phyloP scores from a whole-genome alignment of 202 grass and related monocot species.

The Bolboschoenoplectus hybrid region DNA sequence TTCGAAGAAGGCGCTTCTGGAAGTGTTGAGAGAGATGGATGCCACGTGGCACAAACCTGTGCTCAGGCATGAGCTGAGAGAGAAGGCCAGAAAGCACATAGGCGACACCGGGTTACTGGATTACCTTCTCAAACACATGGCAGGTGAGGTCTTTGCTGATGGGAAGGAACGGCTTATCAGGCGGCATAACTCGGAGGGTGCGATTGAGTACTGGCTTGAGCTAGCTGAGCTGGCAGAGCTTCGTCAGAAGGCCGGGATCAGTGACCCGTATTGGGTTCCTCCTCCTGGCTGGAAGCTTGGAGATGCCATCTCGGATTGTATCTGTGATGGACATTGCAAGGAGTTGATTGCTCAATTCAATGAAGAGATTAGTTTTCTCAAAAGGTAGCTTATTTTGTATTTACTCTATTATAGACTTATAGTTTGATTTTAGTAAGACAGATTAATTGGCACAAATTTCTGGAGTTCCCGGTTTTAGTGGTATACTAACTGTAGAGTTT shows the following conservation, averaged over 20 bases:
- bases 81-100: slow-evolving; percentile 53
- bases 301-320: slow-evolving; percentile 46
- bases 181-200: slow-evolving; percentile 63
- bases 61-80: slow-evolving; percentile 49
- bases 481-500: neutral
- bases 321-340: slow-evolving; percentile 34
- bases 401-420: neutral
- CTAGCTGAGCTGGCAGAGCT: slow-evolving; percentile 55
- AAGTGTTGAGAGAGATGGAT: slow-evolving; percentile 45
- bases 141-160: slow-evolving; percentile 48
- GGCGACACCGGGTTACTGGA: slow-evolving; percentile 86
- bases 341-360: slow-evolving; percentile 46
- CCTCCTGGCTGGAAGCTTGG: slow-evolving; percentile 79
- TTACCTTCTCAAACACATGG: slow-evolving; percentile 73
- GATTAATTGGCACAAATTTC: neutral
- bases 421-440: neutral
- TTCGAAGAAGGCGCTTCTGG: slow-evolving; percentile 52
- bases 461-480: neutral
- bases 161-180: slow-evolving; percentile 55
- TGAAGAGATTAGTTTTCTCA: slow-evolving; percentile 50
- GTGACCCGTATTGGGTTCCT: slow-evolving; percentile 67
- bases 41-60: slow-evolving; percentile 41
- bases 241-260: slow-evolving; percentile 56
- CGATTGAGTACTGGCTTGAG: slow-evolving; percentile 81
- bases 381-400: slow-evolving; percentile 46